Conservation (phyloP, 2,329 filamentous ascomycete species). For the Verticillium klebahnii region DNA sequence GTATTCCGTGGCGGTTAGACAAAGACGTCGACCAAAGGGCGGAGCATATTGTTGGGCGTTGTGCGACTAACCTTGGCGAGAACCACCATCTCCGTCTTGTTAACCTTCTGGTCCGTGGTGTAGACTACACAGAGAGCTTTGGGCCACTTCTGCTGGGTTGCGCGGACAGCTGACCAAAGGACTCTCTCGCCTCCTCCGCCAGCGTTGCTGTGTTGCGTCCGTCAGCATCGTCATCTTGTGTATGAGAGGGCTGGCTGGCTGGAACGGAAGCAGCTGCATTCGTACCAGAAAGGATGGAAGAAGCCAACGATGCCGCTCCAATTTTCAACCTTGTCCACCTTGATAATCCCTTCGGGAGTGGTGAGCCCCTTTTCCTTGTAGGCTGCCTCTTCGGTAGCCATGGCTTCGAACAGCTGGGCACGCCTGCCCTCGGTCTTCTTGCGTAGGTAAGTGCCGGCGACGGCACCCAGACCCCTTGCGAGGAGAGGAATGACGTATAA, state of each 20-base stretch:
- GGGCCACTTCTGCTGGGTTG: constrained; percentile 85
- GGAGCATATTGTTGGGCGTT: background rate
- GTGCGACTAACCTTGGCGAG: constrained; percentile 60
- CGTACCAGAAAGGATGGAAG: constrained; percentile 95
- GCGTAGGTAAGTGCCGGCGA: constrained; percentile 56
- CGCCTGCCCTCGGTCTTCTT: constrained; percentile 61
- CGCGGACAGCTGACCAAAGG: constrained; percentile 89
- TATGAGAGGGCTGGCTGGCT: background rate
- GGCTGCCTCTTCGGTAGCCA: constrained; percentile 38
- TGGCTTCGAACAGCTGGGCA: constrained; percentile 49
- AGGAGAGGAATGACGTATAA: constrained; percentile 30
- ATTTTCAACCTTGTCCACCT: constrained; percentile 40
- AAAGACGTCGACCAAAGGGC: constrained; percentile 13
- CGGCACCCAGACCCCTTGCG: constrained; percentile 31
- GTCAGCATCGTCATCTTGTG: constrained; percentile 6
- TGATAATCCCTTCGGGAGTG: constrained; percentile 48
- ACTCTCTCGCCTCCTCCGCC: constrained; percentile 94
- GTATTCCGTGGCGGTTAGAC: constrained; percentile 2
- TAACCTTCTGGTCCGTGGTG: constrained; percentile 87
- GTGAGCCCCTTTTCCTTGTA: constrained; percentile 18
- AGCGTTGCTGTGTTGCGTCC: constrained; percentile 63
- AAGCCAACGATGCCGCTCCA: constrained; percentile 90
- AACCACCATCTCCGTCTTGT: constrained; percentile 72
- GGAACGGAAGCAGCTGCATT: constrained; percentile 1
- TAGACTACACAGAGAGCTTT: constrained; percentile 88